phyloP scores from a whole-genome alignment of 306 rosid species.

The Castanea crenata region DNA sequence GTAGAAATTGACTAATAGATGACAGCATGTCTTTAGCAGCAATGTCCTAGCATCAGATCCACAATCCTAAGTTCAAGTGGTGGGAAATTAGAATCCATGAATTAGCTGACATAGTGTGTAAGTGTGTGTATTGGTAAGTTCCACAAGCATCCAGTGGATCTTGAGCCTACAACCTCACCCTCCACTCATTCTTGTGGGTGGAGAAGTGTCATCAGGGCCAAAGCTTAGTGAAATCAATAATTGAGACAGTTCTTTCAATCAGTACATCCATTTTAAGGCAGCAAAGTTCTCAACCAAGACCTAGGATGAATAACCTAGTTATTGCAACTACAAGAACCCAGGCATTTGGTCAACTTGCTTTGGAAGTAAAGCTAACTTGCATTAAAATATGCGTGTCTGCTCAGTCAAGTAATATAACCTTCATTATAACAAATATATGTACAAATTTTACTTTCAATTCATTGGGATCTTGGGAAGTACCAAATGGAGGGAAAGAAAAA shows the following conservation, averaged over 20 bases:
- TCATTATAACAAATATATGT: neutral
- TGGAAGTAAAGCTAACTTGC: neutral
- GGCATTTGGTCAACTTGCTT: neutral
- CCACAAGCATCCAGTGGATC: no score
- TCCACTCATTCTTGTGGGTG: no score
- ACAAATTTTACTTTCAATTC: slow-evolving; percentile 2
- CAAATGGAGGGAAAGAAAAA: neutral
- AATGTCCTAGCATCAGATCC: neutral
- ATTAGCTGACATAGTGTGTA: no score
- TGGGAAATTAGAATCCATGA: neutral
- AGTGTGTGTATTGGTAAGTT: no score
- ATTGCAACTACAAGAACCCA: neutral
- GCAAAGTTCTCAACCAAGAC: neutral
- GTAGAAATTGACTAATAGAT: neutral
- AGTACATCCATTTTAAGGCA: neutral
- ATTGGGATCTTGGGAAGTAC: neutral
- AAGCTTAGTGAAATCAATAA: neutral
- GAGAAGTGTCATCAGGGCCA: neutral
- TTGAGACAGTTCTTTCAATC: neutral
- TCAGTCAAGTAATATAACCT: neutral
- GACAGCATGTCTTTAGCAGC: neutral
- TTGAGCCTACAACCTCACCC: no score
- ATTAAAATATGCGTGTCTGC: neutral
- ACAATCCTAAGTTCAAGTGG: neutral
- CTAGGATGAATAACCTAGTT: neutral